These are phyloP conservation scores for Neurospora sp. DNA, from an alignment of 495 filamentous ascomycete species.

Conservation along the genomic window DNA sequence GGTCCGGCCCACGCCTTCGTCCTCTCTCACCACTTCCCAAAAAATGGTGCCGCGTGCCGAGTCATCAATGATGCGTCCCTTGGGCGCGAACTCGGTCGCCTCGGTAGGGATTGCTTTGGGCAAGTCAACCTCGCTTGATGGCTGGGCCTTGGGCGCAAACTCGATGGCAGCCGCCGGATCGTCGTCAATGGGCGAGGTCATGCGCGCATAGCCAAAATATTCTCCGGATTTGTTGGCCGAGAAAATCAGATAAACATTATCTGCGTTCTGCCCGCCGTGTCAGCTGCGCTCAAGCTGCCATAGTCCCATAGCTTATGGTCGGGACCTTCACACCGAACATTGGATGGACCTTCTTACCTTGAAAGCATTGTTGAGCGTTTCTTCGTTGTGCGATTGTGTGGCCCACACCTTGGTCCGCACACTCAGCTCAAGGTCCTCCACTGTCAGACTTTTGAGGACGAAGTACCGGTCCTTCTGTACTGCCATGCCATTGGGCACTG, in stretches of 20 bases:
- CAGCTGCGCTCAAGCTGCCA: background rate
- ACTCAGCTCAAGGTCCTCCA: slow-evolving; percentile 92
- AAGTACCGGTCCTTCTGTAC: slow-evolving; percentile 65
- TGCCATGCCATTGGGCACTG: slow-evolving; percentile 8
- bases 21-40: slow-evolving; percentile 75
- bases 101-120: slow-evolving; percentile 68
- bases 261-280: slow-evolving; percentile 46
- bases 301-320: slow-evolving; percentile 3
- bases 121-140: slow-evolving; percentile 49
- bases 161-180: slow-evolving; percentile 59
- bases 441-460: slow-evolving; percentile 86
- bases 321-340: background rate
- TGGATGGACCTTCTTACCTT: slow-evolving; percentile 45
- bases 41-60: slow-evolving; percentile 89
- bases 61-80: slow-evolving; percentile 86
- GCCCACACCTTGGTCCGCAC: slow-evolving; percentile 83
- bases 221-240: slow-evolving; percentile 97
- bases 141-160: slow-evolving; percentile 48
- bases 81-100: slow-evolving; percentile 71
- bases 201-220: slow-evolving; percentile 92
- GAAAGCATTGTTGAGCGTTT: slow-evolving; percentile 71
- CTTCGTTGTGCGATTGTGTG: slow-evolving; percentile 90
- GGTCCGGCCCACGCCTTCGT: slow-evolving; percentile 23
- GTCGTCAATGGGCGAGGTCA: slow-evolving; percentile 76
- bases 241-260: slow-evolving; percentile 92